Conservation (phyloP, 352 stramenopile genomes). For the Phytophthora ohioensis region DNA sequence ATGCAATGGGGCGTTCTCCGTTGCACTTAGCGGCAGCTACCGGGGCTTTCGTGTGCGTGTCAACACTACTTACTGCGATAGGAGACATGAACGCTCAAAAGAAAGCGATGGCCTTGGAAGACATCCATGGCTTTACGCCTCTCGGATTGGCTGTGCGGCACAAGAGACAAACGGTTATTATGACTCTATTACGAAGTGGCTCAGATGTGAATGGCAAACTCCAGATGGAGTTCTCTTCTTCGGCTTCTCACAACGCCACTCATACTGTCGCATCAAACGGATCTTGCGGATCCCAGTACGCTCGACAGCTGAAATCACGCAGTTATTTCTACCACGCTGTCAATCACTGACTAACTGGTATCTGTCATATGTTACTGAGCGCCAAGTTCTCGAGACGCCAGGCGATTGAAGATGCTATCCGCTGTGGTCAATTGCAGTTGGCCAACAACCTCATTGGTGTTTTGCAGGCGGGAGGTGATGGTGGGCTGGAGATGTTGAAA, state of each 20-base stretch:
- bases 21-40: constrained; percentile 78
- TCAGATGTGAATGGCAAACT: constrained; percentile 64
- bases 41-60: constrained; percentile 78
- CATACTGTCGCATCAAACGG: background rate
- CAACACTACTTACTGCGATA: constrained; percentile 55
- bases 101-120: constrained; percentile 44
- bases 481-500: constrained; percentile 42
- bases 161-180: constrained; percentile 76
- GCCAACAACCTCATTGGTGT: constrained; percentile 72
- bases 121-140: constrained; percentile 61
- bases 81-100: constrained; percentile 34
- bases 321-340: constrained; percentile 87
- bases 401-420: constrained; percentile 76
- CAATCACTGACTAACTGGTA: constrained; percentile 69
- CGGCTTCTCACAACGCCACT: too few relatives aligned
- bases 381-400: constrained; percentile 77
- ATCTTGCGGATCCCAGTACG: background rate
- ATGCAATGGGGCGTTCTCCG: constrained; percentile 63
- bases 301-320: constrained; percentile 30
- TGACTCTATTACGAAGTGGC: constrained; percentile 73
- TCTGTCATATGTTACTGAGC: constrained; percentile 82
- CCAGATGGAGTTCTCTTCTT: constrained; percentile 20
- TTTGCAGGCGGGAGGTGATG: constrained; percentile 54
- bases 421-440: constrained; percentile 76
- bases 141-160: constrained; percentile 65